Conservation (phyloP, 2,329 filamentous ascomycete genomes). For the Colletotrichum lindemuthianum region DNA sequence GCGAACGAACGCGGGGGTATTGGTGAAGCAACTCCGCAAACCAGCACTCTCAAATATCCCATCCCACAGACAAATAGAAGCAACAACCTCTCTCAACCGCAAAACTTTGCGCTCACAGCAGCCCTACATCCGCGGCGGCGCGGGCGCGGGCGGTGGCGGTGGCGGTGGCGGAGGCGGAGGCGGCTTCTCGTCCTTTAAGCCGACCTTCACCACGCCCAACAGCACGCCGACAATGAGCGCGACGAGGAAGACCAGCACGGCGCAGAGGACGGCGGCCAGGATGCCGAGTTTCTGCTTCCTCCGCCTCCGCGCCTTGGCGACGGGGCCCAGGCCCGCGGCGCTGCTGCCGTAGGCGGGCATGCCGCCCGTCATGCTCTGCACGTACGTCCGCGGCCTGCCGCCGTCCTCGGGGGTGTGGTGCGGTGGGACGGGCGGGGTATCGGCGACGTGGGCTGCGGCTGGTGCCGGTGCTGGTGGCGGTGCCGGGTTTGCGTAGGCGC, state of each 20-base stretch:
- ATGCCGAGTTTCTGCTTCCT: slow-evolving; percentile 33
- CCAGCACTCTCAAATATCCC: background rate
- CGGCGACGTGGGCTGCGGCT: slow-evolving; percentile 14
- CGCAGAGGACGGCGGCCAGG: slow-evolving; percentile 21
- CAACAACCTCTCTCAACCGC: too few species aligned
- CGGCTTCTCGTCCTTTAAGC: slow-evolving; percentile 16
- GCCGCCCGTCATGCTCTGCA: slow-evolving; percentile 33
- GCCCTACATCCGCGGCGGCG: slow-evolving; percentile 3
- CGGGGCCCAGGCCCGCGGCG: slow-evolving; percentile 27
- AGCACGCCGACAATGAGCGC: slow-evolving; percentile 33
- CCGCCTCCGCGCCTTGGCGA: slow-evolving; percentile 29
- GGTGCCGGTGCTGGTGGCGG: slow-evolving; percentile 17
- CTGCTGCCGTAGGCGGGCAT: slow-evolving; percentile 29
- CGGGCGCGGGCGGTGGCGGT: slow-evolving; percentile 7
- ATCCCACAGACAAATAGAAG: background rate
- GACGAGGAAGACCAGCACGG: slow-evolving; percentile 33
- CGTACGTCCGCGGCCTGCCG: slow-evolving; percentile 6
- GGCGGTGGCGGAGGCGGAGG: too few species aligned
- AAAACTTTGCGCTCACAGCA: too few species aligned
- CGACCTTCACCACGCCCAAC: slow-evolving; percentile 30
- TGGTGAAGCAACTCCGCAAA: slow-evolving; percentile 14
- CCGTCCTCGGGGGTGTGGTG: slow-evolving; percentile 2
- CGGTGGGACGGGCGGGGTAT: background rate
- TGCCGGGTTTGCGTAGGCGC: background rate
- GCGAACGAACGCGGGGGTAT: slow-evolving; percentile 23